Evolutionary conservation across 805 yeast genomes (phyloP).

Genomic region (Pichia cabralensis): DNA sequence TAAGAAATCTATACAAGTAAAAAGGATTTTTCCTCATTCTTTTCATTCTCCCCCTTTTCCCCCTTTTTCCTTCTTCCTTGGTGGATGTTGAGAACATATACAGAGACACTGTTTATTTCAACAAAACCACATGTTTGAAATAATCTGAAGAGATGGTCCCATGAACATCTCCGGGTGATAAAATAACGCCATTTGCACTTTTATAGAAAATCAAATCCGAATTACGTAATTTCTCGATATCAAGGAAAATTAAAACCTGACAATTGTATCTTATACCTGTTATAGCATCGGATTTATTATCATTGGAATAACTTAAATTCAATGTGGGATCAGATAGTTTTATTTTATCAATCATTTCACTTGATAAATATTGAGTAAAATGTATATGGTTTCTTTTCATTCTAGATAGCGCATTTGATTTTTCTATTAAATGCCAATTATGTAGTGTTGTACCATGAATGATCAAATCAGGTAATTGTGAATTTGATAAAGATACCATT

Average conservation of each 20-base stretch:
- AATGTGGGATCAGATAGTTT: too few species aligned
- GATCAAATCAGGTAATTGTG: slow-evolving; percentile 33
- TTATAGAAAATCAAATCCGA: slow-evolving; percentile 42
- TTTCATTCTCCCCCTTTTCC: too few species aligned
- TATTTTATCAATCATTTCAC: too few species aligned
- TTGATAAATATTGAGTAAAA: slow-evolving; percentile 67
- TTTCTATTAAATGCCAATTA: slow-evolving; percentile 38
- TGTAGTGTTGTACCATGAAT: slow-evolving; percentile 71
- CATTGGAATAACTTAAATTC: too few species aligned
- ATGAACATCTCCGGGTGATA: slow-evolving; percentile 48
- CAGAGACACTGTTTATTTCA: too few species aligned
- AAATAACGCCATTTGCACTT: slow-evolving; percentile 67
- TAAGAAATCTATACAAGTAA: too few species aligned
- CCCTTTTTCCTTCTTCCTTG: too few species aligned
- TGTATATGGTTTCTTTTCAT: slow-evolving; percentile 86
- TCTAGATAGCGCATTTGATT: slow-evolving; percentile 45
- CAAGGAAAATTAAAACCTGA: slow-evolving; percentile 52
- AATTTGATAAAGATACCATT: slow-evolving; percentile 10
- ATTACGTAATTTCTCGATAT: slow-evolving; percentile 37
- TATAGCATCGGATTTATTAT: slow-evolving; percentile 37
- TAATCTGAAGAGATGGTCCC: slow-evolving; percentile 35
- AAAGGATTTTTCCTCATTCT: too few species aligned
- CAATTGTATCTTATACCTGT: slow-evolving; percentile 66
- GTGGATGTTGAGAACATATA: too few species aligned
- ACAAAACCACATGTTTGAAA: background rate